Evolutionary conservation across 192 early-diverging fungal species (phyloP).

Genomic region (Gryganskiella cystojenkinii): DNA sequence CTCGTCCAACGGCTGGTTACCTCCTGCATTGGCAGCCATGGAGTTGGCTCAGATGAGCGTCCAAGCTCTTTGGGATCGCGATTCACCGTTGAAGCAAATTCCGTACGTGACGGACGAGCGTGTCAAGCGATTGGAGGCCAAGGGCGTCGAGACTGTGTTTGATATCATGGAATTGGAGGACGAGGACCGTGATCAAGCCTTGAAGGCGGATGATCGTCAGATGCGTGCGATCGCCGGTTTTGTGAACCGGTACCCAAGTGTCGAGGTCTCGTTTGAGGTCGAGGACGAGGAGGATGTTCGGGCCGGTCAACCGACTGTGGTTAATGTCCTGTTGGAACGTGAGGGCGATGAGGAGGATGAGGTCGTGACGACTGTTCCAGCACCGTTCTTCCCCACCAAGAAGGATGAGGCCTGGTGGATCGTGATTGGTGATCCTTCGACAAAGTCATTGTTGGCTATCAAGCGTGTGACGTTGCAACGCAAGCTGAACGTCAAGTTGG

Average conservation of each 20-base stretch:
- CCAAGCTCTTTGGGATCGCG: conserved; percentile 96
- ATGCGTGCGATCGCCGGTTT: conserved; percentile 85
- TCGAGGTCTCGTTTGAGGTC: conserved; percentile 85
- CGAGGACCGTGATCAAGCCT: conserved; percentile 72
- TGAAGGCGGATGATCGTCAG: conserved; percentile 71
- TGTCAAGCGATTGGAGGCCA: conserved; percentile 76
- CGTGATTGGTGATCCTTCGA: conserved; percentile 84
- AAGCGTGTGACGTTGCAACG: conserved; percentile 84
- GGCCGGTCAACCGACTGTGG: conserved; percentile 70
- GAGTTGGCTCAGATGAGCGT: conserved; percentile 98
- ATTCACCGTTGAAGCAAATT: conserved; percentile 91
- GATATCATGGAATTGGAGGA: conserved; percentile 96
- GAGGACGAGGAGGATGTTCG: conserved; percentile 68
- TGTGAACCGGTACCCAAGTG: conserved; percentile 93
- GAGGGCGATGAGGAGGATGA: conserved; percentile 81
- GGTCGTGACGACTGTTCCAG: conserved; percentile 83
- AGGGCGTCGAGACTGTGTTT: conserved; percentile 88
- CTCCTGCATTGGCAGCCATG: conserved; percentile 92
- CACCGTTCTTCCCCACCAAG: conserved; percentile 91
- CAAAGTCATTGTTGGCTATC: conserved; percentile 86
- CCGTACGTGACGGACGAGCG: conserved; percentile 82
- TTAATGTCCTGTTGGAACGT: conserved; percentile 83
- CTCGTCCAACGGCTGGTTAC: conserved; percentile 90
- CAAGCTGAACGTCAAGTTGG: conserved; percentile 73
- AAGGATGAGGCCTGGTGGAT: conserved; percentile 99